Conservation (phyloP, 495 filamentous ascomycete genomes). For the Neurospora sp. region DNA sequence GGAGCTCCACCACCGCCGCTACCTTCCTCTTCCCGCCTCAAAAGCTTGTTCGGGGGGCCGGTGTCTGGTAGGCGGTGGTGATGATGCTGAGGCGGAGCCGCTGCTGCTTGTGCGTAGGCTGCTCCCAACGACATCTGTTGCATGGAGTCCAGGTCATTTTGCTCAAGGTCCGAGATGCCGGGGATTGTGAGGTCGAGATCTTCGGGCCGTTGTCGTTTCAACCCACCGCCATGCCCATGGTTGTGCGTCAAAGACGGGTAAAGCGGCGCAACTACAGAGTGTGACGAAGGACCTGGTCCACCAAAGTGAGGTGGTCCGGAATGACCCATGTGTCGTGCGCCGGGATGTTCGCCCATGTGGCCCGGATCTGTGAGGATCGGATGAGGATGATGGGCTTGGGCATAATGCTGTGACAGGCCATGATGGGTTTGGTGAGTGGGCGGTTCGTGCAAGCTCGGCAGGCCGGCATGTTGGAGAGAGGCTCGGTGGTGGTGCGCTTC, state of each 20-base stretch:
- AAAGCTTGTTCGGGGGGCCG: conserved; percentile 46
- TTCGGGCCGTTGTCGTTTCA: conserved; percentile 37
- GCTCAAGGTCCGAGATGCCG: conserved; percentile 39
- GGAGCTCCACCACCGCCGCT: conserved; percentile 42
- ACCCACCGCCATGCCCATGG: conserved; percentile 29
- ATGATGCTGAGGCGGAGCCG: conserved; percentile 48
- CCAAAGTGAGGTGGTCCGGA: conserved; percentile 35
- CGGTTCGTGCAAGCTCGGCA: conserved; percentile 33
- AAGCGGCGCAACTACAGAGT: conserved; percentile 32
- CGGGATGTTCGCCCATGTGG: conserved; percentile 35
- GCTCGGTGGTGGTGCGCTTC: conserved; percentile 40
- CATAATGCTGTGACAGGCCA: conserved; percentile 40
- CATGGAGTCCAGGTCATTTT: conserved; percentile 39
- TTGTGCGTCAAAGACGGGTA: conserved; percentile 36
- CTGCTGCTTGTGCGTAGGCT: conserved; percentile 30
- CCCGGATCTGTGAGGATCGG: conserved; percentile 38
- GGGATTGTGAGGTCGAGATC: conserved; percentile 40
- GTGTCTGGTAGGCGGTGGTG: conserved; percentile 64
- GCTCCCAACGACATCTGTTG: conserved; percentile 36
- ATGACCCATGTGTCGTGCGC: conserved; percentile 36
- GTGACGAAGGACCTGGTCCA: conserved; percentile 30
- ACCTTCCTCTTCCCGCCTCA: conserved; percentile 40
- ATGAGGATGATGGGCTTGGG: conserved; percentile 37
- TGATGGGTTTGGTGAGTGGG: conserved; percentile 35
- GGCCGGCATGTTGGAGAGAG: conserved; percentile 36